Evolutionary conservation across 495 filamentous ascomycete species (phyloP).

Genomic region (Aspergillus sclerotiicarbonarius): DNA sequence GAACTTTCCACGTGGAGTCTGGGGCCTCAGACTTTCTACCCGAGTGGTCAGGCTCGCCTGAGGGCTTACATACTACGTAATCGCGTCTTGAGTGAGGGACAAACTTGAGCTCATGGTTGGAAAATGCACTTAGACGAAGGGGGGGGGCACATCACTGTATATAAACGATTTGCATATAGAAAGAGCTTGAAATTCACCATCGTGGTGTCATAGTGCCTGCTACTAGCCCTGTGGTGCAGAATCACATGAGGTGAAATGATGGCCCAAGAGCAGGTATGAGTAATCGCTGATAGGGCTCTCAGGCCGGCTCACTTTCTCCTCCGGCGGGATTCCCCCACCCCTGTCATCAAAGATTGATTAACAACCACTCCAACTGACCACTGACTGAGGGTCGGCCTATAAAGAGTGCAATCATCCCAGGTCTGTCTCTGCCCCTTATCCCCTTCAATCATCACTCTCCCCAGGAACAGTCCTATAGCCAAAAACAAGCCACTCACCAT

Average conservation of each 20-base stretch:
- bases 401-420: too few species aligned
- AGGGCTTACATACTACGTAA: not conserved
- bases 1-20: slow-evolving; percentile 20
- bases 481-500: not conserved
- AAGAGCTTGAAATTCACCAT: too few species aligned
- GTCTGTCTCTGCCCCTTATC: too few species aligned
- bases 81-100: not conserved
- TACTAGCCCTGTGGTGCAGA: too few species aligned
- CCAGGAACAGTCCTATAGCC: not conserved
- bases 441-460: not conserved
- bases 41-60: slow-evolving; percentile 11
- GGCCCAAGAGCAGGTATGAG: too few species aligned
- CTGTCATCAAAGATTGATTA: not conserved
- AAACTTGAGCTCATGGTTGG: not conserved
- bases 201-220: too few species aligned
- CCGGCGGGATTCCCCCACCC: not conserved
- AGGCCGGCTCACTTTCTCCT: not conserved
- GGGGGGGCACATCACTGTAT: too few species aligned
- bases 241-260: too few species aligned
- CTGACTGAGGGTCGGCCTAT: too few species aligned
- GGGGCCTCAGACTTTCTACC: slow-evolving; percentile 28
- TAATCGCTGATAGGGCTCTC: too few species aligned
- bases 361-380: not conserved
- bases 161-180: too few species aligned
- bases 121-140: too few species aligned